Base-by-base conservation (phyloP, 371 early-diverging fungal genomes). In the Chytridium lagenaria region DNA sequence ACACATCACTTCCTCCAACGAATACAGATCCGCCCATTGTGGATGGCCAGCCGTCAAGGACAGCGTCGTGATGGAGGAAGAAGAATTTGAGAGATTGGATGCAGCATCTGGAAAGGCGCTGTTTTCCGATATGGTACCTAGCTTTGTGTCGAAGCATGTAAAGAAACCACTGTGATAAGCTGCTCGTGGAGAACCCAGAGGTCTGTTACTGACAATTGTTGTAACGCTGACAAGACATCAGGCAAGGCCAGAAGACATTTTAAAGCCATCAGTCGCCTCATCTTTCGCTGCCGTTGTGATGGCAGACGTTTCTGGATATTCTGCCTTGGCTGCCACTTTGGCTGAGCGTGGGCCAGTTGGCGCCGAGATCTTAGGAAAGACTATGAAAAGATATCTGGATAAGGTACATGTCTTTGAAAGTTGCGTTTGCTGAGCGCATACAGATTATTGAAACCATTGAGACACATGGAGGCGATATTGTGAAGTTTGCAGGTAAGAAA, bases 261-360 rank as follows among this genome's bases (percentile, higher is more conserved):
- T 80, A 51, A 50, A 69, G 30, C 81, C 85, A 23, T n/a, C 50
- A 0, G 84, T 83, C 5, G 68, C 34, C 1, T 78, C 81, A 22
- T 55, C 69, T 1, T 86, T 84, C 74, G 85, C 82, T 26, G 86
- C 84, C 5, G 85, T 84, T 16, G 83, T 86, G 34, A 86, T 86
- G 86, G 85, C 77, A 31, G 86, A 86, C 67, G 86, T 86, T 22
- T 81, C 81, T 38, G 86, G 86, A 22, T 86, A 86, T 66, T 80
- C 81, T 30, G 66, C 69, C 31, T 70, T 86, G 31, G 76, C 86
- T 3, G 52, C 84, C 1, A 73, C 49, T 1, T 63, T 86, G 64
- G 85, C 85, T 12, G 85, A 86, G 68, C 70, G 78, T 28, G 86
- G 86, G 0, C 73, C 83, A 1, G 70, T 74, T 0, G 86, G 86